These are phyloP conservation scores for Cyanidiococcus yangmingshanensis DNA, from an alignment of 23 red algal genomes.

Conservation along the genomic window DNA sequence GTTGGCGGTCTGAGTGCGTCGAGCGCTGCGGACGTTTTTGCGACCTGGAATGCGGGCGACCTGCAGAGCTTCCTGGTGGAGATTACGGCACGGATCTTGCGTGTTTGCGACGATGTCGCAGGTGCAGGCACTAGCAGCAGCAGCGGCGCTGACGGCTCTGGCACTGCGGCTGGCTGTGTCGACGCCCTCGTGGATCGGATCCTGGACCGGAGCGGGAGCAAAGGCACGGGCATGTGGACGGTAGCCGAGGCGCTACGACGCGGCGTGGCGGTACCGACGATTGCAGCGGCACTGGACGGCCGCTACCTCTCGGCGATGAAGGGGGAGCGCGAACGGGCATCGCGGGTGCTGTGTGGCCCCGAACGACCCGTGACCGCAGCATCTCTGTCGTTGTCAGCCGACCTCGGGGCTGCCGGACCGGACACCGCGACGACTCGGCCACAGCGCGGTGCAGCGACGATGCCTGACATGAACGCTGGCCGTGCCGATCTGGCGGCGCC, in stretches of 20 bases:
- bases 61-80: constrained; percentile 90
- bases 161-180: background rate
- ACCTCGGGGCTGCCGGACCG: background rate
- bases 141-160: background rate
- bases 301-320: constrained; percentile 91
- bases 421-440: background rate
- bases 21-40: constrained; percentile 59
- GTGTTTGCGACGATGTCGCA: constrained; percentile 43
- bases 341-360: background rate
- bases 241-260: constrained; percentile 76
- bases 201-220: constrained; percentile 73
- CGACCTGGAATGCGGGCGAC: constrained; percentile 64
- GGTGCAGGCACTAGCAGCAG: constrained; percentile 42
- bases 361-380: background rate
- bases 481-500: too few relatives aligned
- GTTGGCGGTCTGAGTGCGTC: constrained; percentile 30
- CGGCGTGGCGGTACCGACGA: constrained; percentile 65
- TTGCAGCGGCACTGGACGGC: constrained; percentile 73
- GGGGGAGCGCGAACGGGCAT: constrained; percentile 44
- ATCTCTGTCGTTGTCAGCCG: background rate
- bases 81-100: constrained; percentile 82
- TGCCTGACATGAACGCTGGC: background rate
- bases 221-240: constrained; percentile 99
- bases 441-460: background rate
- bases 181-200: constrained; percentile 50